A percentile compares a stretch with the other conserved stretches of the same genome.
Conservation (phyloP, 371 early-diverging fungal species). For the Mucor sp. region DNA sequence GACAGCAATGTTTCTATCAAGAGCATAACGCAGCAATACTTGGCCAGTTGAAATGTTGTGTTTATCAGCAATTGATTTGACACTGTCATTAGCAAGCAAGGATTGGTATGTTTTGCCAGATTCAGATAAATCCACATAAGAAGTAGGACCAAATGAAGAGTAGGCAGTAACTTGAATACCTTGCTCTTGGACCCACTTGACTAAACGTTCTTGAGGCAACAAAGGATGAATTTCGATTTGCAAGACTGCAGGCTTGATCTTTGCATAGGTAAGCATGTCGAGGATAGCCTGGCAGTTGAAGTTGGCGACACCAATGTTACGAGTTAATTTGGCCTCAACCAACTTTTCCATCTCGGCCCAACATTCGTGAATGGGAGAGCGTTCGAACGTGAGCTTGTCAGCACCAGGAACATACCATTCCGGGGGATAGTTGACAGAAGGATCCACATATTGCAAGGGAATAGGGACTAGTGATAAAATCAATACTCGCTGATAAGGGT, state of each 20-base stretch:
- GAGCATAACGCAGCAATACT: conserved; percentile 60
- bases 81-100: conserved; percentile 37
- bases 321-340: conserved; percentile 34
- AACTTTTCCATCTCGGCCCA: conserved; percentile 49
- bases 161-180: conserved; percentile 65
- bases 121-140: conserved; percentile 50
- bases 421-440: conserved; percentile 34
- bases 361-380: conserved; percentile 45
- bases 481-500: conserved; percentile 39
- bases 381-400: conserved; percentile 27
- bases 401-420: conserved; percentile 38
- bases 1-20: conserved; percentile 58
- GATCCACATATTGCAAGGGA: conserved; percentile 37
- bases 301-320: conserved; percentile 68
- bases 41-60: conserved; percentile 24
- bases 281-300: conserved; percentile 48
- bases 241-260: conserved; percentile 44
- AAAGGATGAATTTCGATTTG: conserved; percentile 74
- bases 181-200: conserved; percentile 40
- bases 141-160: conserved; percentile 63
- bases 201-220: conserved; percentile 56
- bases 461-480: conserved; percentile 32
- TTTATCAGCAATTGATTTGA: conserved; percentile 26
- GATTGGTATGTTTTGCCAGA: conserved; percentile 43
- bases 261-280: conserved; percentile 44